Evolutionary conservation across 2,329 filamentous ascomycete genomes (phyloP).

Genomic region (Ophidiomyces ophidiicola): DNA sequence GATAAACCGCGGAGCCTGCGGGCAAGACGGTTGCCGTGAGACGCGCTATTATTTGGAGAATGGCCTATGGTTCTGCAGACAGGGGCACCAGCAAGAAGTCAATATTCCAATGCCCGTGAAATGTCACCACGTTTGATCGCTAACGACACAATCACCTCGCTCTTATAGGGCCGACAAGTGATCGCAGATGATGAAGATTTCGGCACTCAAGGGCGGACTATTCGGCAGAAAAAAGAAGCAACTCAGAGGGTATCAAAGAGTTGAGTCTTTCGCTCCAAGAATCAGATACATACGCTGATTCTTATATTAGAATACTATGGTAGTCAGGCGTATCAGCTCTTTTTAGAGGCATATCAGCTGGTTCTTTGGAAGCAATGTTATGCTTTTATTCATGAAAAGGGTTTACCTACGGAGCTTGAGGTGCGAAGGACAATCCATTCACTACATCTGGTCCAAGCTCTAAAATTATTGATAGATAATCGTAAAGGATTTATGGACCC

Average conservation of each 20-base stretch:
- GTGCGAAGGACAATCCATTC: conserved; percentile 27
- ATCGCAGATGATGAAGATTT: conserved; percentile 57
- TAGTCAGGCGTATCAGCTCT: conserved; percentile 60
- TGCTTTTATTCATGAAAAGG: conserved; percentile 57
- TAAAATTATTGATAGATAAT: conserved; percentile 35
- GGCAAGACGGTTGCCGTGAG: conserved; percentile 56
- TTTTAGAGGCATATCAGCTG: conserved; percentile 71
- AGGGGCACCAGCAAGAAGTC: conserved; percentile 69
- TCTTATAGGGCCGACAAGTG: conserved; percentile 31
- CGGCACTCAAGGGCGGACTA: conserved; percentile 48
- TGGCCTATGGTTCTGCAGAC: conserved; percentile 65
- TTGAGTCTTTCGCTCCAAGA: conserved; percentile 20
- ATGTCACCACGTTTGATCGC: neutral
- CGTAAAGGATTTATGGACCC: conserved; percentile 72
- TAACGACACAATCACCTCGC: conserved; percentile 19
- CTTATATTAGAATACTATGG: conserved; percentile 42
- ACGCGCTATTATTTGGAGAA: conserved; percentile 60
- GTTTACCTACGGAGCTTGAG: conserved; percentile 62
- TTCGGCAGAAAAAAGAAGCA: conserved; percentile 44
- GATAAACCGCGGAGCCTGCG: conserved; percentile 38
- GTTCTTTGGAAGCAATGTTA: conserved; percentile 69
- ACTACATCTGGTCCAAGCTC: no score
- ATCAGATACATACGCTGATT: conserved; percentile 29
- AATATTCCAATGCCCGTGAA: no score
- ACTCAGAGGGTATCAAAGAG: conserved; percentile 42